phyloP scores from a whole-genome alignment of 495 filamentous ascomycete species.

The Xylaria bambusicola region DNA sequence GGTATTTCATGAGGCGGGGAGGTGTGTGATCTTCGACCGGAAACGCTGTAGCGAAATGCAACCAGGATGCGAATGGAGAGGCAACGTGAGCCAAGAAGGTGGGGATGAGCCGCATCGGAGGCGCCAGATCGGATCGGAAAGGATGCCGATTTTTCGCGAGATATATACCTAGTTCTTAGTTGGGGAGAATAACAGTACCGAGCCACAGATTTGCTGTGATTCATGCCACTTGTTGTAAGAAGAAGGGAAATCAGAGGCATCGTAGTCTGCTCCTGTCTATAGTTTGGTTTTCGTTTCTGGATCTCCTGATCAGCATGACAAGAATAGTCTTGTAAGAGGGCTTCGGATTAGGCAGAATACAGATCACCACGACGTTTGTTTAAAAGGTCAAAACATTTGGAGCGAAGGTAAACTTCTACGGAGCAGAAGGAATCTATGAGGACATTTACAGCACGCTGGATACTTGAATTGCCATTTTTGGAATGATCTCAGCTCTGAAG shows the following conservation, averaged over 20 bases:
- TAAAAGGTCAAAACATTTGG: neutral
- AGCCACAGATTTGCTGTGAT: neutral
- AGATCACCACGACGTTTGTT: slow-evolving; percentile 11
- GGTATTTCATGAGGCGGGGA: slow-evolving; percentile 21
- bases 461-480: too few relatives aligned
- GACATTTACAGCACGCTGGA: too few relatives aligned
- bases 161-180: neutral
- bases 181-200: neutral
- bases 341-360: slow-evolving; percentile 7
- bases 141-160: neutral
- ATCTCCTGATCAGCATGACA: slow-evolving; percentile 16
- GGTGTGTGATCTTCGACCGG: slow-evolving; percentile 35
- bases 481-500: too few relatives aligned
- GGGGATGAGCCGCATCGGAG: slow-evolving; percentile 10
- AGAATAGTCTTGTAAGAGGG: neutral
- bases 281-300: slow-evolving; percentile 11
- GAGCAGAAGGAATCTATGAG: too few relatives aligned
- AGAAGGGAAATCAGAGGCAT: neutral
- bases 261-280: neutral
- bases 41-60: slow-evolving; percentile 22
- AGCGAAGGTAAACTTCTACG: neutral
- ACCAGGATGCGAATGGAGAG: slow-evolving; percentile 7
- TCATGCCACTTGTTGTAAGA: neutral
- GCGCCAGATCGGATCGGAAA: neutral
- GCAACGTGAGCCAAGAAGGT: slow-evolving; percentile 12